A percentile compares a stretch with the other conserved stretches of the same genome.
Evolutionary conservation across 306 rosid genomes (phyloP).

Genomic region (Dicorynia guianensis): DNA sequence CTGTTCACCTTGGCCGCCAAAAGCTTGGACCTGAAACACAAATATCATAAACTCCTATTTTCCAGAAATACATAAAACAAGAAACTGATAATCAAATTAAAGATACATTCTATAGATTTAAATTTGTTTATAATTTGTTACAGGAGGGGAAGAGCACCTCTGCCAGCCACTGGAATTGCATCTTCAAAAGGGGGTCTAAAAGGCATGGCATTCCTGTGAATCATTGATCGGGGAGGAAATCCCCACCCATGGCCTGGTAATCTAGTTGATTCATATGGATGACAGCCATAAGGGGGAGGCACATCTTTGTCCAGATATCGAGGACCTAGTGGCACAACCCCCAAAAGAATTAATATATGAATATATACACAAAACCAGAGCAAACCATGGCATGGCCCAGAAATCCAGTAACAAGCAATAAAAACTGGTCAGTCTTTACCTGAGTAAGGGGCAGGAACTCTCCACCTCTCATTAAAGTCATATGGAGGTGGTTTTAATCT

Average conservation of each 20-base stretch:
- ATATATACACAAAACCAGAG: slow-evolving; percentile 8
- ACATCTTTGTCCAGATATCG: slow-evolving; percentile 65
- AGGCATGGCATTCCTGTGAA: slow-evolving; percentile 67
- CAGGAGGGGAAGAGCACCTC: slow-evolving; percentile 59
- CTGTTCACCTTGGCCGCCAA: slow-evolving; percentile 86
- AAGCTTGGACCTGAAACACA: slow-evolving; percentile 79
- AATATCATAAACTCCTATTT: slow-evolving; percentile 27
- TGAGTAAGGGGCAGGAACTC: slow-evolving; percentile 62
- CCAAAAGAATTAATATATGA: slow-evolving; percentile 31
- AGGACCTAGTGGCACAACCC: slow-evolving; percentile 59
- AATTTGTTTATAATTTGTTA: slow-evolving; percentile 17
- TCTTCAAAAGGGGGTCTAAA: slow-evolving; percentile 77
- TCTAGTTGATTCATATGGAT: slow-evolving; percentile 80
- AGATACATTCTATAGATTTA: background rate
- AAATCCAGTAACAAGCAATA: background rate
- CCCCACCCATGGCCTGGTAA: slow-evolving; percentile 81
- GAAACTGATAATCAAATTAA: slow-evolving; percentile 8
- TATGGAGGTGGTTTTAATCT: slow-evolving; percentile 73
- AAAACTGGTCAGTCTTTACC: slow-evolving; percentile 52
- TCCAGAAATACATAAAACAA: slow-evolving; percentile 17
- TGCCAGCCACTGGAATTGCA: slow-evolving; percentile 71
- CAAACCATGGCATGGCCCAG: slow-evolving; percentile 12
- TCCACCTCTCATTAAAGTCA: slow-evolving; percentile 76
- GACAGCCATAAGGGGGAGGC: slow-evolving; percentile 66
- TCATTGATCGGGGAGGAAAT: slow-evolving; percentile 68